Conservation (phyloP, 2,329 filamentous ascomycete genomes). For the Sclerotinia borealis region DNA sequence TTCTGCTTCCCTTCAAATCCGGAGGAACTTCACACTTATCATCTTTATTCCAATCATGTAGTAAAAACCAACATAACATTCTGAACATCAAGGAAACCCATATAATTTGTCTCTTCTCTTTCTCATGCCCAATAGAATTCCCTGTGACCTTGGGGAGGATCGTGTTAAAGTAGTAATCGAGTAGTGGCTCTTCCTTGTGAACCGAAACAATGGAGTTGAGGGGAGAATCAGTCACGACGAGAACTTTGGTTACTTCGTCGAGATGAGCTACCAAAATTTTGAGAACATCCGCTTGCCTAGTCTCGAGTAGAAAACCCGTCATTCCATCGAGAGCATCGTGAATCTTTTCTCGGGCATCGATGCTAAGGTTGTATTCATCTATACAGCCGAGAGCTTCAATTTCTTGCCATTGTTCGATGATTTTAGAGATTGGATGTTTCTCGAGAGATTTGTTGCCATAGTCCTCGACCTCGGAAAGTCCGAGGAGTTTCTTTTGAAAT, state of each 20-base stretch:
- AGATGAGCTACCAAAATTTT: constrained; percentile 27
- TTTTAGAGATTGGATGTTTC: constrained; percentile 9
- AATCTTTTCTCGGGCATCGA: constrained; percentile 26
- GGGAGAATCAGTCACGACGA: constrained; percentile 37
- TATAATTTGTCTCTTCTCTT: constrained; percentile 34
- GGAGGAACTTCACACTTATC: constrained; percentile 48
- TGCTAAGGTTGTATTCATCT: constrained; percentile 21
- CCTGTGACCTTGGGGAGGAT: constrained; percentile 38
- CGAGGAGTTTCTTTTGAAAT: constrained; percentile 25
- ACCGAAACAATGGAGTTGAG: constrained; percentile 36
- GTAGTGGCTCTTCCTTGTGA: constrained; percentile 44
- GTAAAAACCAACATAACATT: constrained; percentile 53
- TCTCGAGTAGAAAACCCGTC: constrained; percentile 21
- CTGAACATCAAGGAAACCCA: constrained; percentile 51
- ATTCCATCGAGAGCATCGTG: constrained; percentile 25
- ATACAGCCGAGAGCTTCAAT: constrained; percentile 17
- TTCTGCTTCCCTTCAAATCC: constrained; percentile 47
- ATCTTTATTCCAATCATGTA: constrained; percentile 51
- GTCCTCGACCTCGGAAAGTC: constrained; percentile 13
- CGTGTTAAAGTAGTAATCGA: constrained; percentile 46
- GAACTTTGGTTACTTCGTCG: constrained; percentile 36
- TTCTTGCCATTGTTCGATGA: constrained; percentile 18
- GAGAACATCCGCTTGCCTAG: constrained; percentile 22
- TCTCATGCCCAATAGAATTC: constrained; percentile 27
- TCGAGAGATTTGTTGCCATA: neutral